Conservation (phyloP, 768 basidiomycete species). For the Clavulina sp. region DNA sequence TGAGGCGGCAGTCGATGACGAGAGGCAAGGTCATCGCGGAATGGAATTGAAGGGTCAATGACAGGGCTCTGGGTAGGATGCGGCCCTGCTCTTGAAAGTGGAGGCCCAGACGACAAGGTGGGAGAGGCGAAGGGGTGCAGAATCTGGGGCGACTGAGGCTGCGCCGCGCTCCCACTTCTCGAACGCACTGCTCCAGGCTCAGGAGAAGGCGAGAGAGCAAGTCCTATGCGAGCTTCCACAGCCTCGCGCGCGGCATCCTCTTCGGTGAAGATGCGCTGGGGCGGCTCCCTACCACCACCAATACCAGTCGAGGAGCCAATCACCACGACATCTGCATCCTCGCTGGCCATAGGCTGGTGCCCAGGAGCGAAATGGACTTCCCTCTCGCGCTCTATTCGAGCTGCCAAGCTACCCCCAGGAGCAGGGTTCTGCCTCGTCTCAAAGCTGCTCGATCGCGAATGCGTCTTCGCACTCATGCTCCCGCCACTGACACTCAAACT, state of each 20-base stretch:
- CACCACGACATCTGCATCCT: not conserved
- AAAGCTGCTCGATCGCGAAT: not conserved
- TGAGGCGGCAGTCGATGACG: constrained; percentile 9
- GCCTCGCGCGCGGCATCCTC: not conserved
- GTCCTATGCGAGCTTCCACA: not conserved
- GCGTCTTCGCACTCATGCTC: not conserved
- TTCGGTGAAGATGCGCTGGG: not conserved
- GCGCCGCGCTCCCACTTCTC: too few relatives aligned
- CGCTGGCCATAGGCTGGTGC: not conserved
- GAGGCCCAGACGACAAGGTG: not conserved
- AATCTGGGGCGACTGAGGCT: not conserved
- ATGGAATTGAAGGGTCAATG: not conserved
- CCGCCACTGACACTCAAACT: too few relatives aligned
- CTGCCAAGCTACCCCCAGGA: not conserved
- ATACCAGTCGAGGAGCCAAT: not conserved
- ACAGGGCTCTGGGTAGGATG: not conserved
- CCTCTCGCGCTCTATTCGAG: not conserved
- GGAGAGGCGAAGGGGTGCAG: not conserved
- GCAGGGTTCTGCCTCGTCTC: not conserved
- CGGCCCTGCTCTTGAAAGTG: not conserved
- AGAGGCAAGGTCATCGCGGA: not conserved
- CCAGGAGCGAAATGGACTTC: too few relatives aligned
- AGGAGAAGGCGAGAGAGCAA: not conserved
- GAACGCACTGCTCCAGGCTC: not conserved
- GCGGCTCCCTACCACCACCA: too few relatives aligned